Percentiles rank a stretch among this genome's conserved stretches.
Conservation (phyloP, 129 eudicot genomes). For the Pseudognaphalium luteoalbum region DNA sequence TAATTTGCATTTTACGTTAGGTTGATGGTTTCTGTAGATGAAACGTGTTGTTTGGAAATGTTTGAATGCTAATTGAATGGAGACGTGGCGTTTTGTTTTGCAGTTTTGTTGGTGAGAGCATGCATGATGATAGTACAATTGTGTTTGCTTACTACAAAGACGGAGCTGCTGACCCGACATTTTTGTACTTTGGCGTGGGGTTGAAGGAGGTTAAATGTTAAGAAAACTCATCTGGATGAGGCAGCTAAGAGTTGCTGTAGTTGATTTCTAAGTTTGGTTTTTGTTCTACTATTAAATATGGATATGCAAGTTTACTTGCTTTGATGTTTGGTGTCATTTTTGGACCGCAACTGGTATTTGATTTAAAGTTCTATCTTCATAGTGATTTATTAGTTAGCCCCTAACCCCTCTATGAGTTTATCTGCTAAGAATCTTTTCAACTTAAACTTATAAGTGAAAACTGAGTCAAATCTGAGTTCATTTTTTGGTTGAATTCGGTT, state of each 20-base stretch:
- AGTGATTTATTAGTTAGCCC: neutral
- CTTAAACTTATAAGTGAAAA: neutral
- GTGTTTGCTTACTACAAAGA: constrained; percentile 77
- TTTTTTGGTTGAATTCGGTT: neutral
- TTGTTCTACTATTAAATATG: constrained; percentile 24
- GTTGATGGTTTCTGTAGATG: neutral
- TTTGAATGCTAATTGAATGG: neutral
- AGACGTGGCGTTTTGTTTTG: neutral
- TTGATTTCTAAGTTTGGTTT: constrained; percentile 24
- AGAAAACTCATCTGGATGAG: constrained; percentile 16
- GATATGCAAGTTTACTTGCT: constrained; percentile 15
- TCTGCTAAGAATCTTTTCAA: neutral
- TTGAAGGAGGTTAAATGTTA: constrained; percentile 63
- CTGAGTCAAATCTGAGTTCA: neutral
- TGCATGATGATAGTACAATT: constrained; percentile 57
- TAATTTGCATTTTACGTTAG: neutral
- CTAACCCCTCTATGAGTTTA: neutral
- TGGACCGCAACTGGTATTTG: constrained; percentile 25
- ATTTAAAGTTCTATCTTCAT: constrained; percentile 22
- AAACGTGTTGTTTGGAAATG: neutral
- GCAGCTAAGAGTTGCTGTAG: constrained; percentile 23
- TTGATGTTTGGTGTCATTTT: constrained; percentile 32
- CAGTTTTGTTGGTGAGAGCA: constrained; percentile 80
- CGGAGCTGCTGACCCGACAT: constrained; percentile 60
- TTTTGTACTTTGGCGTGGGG: constrained; percentile 56